Base-by-base conservation (phyloP, 192 early-diverging fungal genomes). In the Coemansia javaensis region DNA sequence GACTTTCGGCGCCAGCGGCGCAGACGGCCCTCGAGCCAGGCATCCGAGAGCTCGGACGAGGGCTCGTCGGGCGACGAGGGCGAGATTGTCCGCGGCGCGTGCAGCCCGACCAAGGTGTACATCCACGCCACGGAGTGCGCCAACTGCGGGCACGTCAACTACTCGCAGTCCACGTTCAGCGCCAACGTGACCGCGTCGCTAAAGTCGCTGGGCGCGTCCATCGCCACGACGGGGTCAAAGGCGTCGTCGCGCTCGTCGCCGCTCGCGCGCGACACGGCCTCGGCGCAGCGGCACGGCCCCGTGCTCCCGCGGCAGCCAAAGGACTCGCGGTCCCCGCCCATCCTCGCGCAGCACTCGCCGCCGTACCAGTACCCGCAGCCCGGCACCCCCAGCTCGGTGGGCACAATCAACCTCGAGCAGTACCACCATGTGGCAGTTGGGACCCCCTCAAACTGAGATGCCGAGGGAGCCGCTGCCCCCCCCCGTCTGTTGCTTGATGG, bases 341-440 rank as follows among this genome's bases (percentile, higher is more conserved):
- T n/a, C n/a, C n/a, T n/a, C n/a, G n/a, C n/a, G n/a, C n/a, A n/a
- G n/a, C n/a, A n/a, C n/a, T n/a, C 25, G 25, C 25, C 25, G 25
- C 25, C 25, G 4, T 27, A 3, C 25, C 25, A 27, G 25, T n/a
- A 17, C 28, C 7, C 13, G 20, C 30, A 20, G 28, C n/a, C n/a
- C n/a, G n/a, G n/a, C n/a, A n/a, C n/a, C 34, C 21, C 63, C 3
- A 39, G 38, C n/a, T 66, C 63, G 14, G 58, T 51, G 5, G 55
- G 47, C 15, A 58, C 63, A 15, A 66, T 66, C 14, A 35, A 66
- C 13, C 47, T 66, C 4, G 48, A 66, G 33, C 56, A 66, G 31
- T 56, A 53, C 28, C 43, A 43, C 22, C 49, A 55, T 15, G 23
- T 50, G 12, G 38, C 23, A 27, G 0, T 30, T 30, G 34, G n/a